A percentile compares a stretch with the other conserved stretches of the same genome.
phyloP scores from a whole-genome alignment of 495 filamentous ascomycete genomes.

The Penicillium taxi region DNA sequence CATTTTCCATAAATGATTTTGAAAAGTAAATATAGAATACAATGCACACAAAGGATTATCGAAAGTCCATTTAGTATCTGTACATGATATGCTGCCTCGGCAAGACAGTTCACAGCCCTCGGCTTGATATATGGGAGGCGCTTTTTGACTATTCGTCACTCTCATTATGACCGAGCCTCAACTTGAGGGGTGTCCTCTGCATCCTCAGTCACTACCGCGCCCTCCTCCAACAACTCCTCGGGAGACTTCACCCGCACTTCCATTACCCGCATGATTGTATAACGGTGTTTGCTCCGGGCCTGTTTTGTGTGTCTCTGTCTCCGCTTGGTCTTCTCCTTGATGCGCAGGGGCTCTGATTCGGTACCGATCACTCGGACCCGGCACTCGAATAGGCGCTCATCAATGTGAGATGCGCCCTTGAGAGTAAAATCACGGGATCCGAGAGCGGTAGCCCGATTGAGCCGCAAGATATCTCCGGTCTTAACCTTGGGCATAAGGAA shows the following conservation, averaged over 20 bases:
- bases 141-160: conserved; percentile 4
- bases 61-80: conserved; percentile 33
- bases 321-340: conserved; percentile 90
- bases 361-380: conserved; percentile 77
- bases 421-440: conserved; percentile 89
- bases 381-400: conserved; percentile 76
- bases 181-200: conserved; percentile 14
- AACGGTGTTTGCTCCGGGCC: conserved; percentile 77
- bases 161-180: conserved; percentile 21
- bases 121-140: background rate
- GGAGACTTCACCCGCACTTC: conserved; percentile 64
- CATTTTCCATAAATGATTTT: background rate
- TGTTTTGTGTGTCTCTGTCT: conserved; percentile 65
- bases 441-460: conserved; percentile 70
- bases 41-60: conserved; percentile 27
- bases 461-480: conserved; percentile 74
- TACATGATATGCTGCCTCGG: conserved; percentile 26
- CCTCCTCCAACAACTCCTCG: conserved; percentile 47
- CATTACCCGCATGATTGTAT: conserved; percentile 76
- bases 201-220: conserved; percentile 34
- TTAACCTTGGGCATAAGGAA: conserved; percentile 81
- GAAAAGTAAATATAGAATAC: conserved; percentile 24
- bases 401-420: conserved; percentile 66
- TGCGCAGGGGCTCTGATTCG: conserved; percentile 78
- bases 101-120: background rate